A percentile compares a stretch with the other conserved stretches of the same genome.
Conservation (phyloP, 192 early-diverging fungal genomes). For the Podila minutissima region DNA sequence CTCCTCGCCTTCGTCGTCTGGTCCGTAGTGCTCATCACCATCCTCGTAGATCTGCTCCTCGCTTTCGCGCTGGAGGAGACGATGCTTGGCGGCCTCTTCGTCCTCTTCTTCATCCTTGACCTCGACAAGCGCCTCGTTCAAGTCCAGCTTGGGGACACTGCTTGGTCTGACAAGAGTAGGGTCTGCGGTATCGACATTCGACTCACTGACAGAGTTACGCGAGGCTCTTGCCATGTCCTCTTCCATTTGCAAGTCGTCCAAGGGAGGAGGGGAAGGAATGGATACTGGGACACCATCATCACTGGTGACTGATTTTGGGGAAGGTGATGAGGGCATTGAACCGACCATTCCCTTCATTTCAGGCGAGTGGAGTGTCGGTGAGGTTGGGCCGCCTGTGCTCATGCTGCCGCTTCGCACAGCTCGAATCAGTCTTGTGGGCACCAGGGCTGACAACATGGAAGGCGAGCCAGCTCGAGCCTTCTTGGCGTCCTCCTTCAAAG, state of each 20-base stretch:
- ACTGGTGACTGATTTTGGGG: not conserved
- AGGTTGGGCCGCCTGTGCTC: slow-evolving; percentile 6
- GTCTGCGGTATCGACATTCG: not conserved
- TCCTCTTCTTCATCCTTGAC: slow-evolving; percentile 43
- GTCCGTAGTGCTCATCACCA: slow-evolving; percentile 25
- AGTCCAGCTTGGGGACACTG: slow-evolving; percentile 17
- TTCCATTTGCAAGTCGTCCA: slow-evolving; percentile 11
- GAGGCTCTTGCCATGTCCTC: slow-evolving; percentile 18
- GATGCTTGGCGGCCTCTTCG: slow-evolving; percentile 16
- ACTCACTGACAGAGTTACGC: not conserved
- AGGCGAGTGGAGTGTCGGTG: slow-evolving; percentile 14
- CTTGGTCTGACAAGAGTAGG: slow-evolving; percentile 5
- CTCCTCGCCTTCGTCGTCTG: slow-evolving; percentile 50
- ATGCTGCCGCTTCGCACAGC: slow-evolving; percentile 39
- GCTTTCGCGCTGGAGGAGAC: not conserved
- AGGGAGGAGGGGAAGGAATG: slow-evolving; percentile 10
- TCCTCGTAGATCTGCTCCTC: slow-evolving; percentile 11
- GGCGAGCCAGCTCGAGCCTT: slow-evolving; percentile 26
- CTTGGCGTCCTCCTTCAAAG: slow-evolving; percentile 10
- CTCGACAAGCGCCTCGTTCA: slow-evolving; percentile 14
- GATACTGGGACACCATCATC: slow-evolving; percentile 15
- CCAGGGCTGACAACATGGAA: slow-evolving; percentile 45
- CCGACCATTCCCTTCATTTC: slow-evolving; percentile 10
- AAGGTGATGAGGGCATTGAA: slow-evolving; percentile 7
- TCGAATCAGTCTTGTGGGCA: slow-evolving; percentile 35